A percentile compares a stretch with the other conserved stretches of the same genome.
phyloP scores from a whole-genome alignment of 306 rosid species.

The Gynostemma pentaphyllum region DNA sequence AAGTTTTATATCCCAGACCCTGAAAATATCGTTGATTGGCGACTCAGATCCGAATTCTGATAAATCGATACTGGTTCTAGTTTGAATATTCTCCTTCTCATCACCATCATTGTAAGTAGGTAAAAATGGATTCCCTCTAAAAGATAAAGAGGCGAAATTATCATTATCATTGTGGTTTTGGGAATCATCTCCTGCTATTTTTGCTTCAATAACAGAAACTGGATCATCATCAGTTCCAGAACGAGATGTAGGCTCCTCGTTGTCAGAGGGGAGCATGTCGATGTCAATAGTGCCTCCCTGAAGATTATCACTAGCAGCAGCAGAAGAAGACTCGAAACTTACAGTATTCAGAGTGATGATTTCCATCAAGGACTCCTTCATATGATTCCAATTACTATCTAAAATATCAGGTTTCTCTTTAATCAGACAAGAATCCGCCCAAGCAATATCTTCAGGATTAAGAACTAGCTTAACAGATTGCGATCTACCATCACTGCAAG shows the following conservation, averaged over 20 bases:
- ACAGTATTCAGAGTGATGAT: slow-evolving; percentile 1
- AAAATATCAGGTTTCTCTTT: slow-evolving; percentile 1
- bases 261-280: background rate
- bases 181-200: background rate
- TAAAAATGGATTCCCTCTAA: background rate
- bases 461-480: slow-evolving; percentile 3
- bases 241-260: background rate
- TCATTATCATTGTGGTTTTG: background rate
- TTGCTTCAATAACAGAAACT: background rate
- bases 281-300: background rate
- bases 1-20: slow-evolving; percentile 2
- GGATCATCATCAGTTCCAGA: background rate
- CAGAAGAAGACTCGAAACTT: background rate
- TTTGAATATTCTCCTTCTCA: slow-evolving; percentile 1
- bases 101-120: slow-evolving; percentile 1
- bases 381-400: slow-evolving; percentile 8
- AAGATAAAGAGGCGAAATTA: background rate
- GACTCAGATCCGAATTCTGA: background rate
- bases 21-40: slow-evolving; percentile 5
- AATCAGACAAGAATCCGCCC: slow-evolving; percentile 15
- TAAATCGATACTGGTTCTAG: background rate
- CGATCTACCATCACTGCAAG: slow-evolving; percentile 18
- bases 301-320: background rate
- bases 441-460: slow-evolving; percentile 14
- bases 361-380: slow-evolving; percentile 8